Evolutionary conservation across 2,329 filamentous ascomycete species (phyloP).

Genomic region (Macrophomina tecta): DNA sequence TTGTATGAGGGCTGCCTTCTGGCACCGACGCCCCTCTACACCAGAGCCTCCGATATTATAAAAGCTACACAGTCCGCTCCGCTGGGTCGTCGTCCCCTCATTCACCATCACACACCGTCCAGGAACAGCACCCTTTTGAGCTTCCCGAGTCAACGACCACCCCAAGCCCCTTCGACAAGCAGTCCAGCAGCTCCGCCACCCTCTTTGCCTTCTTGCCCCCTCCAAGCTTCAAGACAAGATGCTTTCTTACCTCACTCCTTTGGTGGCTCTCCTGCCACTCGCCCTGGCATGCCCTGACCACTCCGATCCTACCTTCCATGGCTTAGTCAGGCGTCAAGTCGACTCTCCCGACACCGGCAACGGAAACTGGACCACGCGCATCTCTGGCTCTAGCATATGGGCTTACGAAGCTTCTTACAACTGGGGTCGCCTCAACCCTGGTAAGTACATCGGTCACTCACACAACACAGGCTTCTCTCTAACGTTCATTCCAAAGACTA

Average conservation of each 20-base stretch:
- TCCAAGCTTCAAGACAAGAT: background rate
- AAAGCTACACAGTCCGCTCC: background rate
- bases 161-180: background rate
- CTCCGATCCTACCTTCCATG: background rate
- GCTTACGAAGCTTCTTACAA: conserved; percentile 48
- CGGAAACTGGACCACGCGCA: conserved; percentile 3
- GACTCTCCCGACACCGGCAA: background rate
- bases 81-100: background rate
- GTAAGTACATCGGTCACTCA: conserved; percentile 30
- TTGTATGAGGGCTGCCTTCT: background rate
- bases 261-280: conserved; percentile 1
- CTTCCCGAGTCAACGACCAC: background rate
- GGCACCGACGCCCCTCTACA: background rate
- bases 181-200: background rate
- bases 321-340: conserved; percentile 4
- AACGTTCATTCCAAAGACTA: conserved; percentile 41
- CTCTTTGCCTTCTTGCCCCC: background rate
- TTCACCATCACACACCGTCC: background rate
- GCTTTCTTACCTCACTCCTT: background rate
- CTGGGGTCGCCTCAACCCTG: conserved; percentile 46
- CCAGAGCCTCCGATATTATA: background rate
- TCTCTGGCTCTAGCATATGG: conserved; percentile 33
- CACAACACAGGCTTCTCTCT: too few species aligned
- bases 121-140: background rate
- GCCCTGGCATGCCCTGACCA: conserved; percentile 10